Conservation (phyloP, 371 early-diverging fungal species). For the Mucor plumbeus region DNA sequence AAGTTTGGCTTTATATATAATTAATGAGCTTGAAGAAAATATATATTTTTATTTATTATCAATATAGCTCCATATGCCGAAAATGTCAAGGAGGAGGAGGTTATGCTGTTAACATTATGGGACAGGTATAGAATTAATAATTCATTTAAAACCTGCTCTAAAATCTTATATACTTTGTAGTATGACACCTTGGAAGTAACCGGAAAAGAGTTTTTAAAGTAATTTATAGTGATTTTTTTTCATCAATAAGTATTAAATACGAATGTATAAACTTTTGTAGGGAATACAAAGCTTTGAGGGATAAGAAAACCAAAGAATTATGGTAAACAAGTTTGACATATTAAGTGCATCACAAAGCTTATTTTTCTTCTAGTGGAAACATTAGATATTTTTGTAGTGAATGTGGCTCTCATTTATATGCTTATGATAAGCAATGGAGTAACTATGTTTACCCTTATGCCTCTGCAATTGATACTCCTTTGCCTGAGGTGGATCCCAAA, state of each 20-base stretch:
- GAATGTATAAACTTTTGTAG: constrained; percentile 13
- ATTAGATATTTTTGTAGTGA: constrained; percentile 52
- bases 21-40: not conserved
- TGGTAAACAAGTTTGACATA: constrained; percentile 29
- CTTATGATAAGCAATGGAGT: constrained; percentile 36
- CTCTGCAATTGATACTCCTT: constrained; percentile 51
- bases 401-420: constrained; percentile 51
- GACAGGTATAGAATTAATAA: constrained; percentile 27
- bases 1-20: not conserved
- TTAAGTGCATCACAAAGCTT: not conserved
- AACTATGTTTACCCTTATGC: constrained; percentile 50
- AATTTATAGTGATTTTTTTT: not conserved
- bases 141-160: not conserved
- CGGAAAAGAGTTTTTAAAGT: constrained; percentile 45
- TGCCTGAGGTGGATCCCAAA: constrained; percentile 23
- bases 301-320: constrained; percentile 39
- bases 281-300: constrained; percentile 43
- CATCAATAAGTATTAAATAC: too few relatives aligned
- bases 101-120: constrained; percentile 52
- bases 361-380: constrained; percentile 39
- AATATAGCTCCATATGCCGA: constrained; percentile 52
- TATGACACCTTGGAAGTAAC: constrained; percentile 39
- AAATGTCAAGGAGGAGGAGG: constrained; percentile 58
- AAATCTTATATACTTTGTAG: constrained; percentile 22
- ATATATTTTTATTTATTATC: not conserved